Percentiles rank a stretch among this genome's conserved stretches.
Conservation (phyloP, 192 early-diverging fungal species). For the Kickxella alabastrina region DNA sequence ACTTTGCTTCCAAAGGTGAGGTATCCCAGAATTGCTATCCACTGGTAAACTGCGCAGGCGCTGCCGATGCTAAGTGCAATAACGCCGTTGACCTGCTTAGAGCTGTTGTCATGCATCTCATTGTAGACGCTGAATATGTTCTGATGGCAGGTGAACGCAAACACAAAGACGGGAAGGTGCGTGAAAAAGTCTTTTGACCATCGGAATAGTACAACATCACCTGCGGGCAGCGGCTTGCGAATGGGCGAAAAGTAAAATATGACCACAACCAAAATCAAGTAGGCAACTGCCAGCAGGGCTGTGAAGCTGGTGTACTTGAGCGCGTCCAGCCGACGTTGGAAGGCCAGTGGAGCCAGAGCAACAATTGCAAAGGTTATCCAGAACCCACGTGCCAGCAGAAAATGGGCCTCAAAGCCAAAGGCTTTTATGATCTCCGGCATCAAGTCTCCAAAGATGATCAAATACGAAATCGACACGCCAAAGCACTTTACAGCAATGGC, state of each 20-base stretch:
- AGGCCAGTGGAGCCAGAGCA: slow-evolving; percentile 71
- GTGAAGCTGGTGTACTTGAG: slow-evolving; percentile 84
- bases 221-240: slow-evolving; percentile 55
- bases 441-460: slow-evolving; percentile 93
- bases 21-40: slow-evolving; percentile 88
- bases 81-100: slow-evolving; percentile 61
- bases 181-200: slow-evolving; percentile 65
- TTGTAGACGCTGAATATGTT: slow-evolving; percentile 97
- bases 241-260: slow-evolving; percentile 65
- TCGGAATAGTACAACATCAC: slow-evolving; percentile 57
- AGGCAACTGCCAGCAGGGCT: slow-evolving; percentile 81
- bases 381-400: slow-evolving; percentile 64
- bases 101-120: slow-evolving; percentile 83
- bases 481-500: slow-evolving; percentile 99
- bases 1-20: slow-evolving; percentile 85
- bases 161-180: slow-evolving; percentile 92
- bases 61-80: slow-evolving; percentile 73
- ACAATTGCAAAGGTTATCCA: slow-evolving; percentile 84
- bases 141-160: slow-evolving; percentile 99
- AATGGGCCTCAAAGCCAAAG: slow-evolving; percentile 15
- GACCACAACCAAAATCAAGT: slow-evolving; percentile 82
- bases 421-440: slow-evolving; percentile 69
- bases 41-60: slow-evolving; percentile 73
- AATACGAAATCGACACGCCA: slow-evolving; percentile 90
- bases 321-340: slow-evolving; percentile 81